These are phyloP conservation scores for Penicillium sp. DNA, from an alignment of 2,329 filamentous ascomycete genomes.

Conservation along the genomic window DNA sequence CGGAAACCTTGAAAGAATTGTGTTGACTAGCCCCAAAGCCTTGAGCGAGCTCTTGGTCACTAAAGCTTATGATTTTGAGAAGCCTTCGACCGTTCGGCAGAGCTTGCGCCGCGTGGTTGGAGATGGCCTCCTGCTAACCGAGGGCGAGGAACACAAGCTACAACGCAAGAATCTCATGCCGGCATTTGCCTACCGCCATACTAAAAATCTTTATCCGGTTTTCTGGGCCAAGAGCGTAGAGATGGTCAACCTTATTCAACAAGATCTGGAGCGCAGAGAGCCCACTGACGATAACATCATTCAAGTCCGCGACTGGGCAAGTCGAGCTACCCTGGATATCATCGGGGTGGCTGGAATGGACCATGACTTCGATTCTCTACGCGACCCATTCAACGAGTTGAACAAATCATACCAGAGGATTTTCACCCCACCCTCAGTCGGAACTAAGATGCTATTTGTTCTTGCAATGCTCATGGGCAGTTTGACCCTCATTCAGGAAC, in stretches of 20 bases:
- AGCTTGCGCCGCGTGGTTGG: conserved; percentile 45
- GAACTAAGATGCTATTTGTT: conserved; percentile 57
- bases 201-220: conserved; percentile 81
- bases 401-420: conserved; percentile 43
- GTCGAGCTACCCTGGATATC: conserved; percentile 73
- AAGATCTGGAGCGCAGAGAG: conserved; percentile 45
- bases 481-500: conserved; percentile 59
- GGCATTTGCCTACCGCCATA: conserved; percentile 81
- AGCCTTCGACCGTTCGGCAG: conserved; percentile 57
- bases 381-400: conserved; percentile 64
- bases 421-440: conserved; percentile 19
- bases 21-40: conserved; percentile 65
- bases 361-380: conserved; percentile 69
- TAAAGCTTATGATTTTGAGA: conserved; percentile 71
- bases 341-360: conserved; percentile 75
- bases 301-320: conserved; percentile 66
- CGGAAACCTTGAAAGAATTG: conserved; percentile 66
- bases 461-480: conserved; percentile 65
- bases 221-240: conserved; percentile 82
- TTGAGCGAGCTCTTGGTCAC: conserved; percentile 72
- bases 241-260: conserved; percentile 64
- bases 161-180: conserved; percentile 80
- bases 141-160: conserved; percentile 87
- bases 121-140: conserved; percentile 67
- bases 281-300: conserved; percentile 49